These are phyloP conservation scores for Arachis hypogaea DNA, from an alignment of 306 rosid genomes.

Conservation along the genomic window DNA sequence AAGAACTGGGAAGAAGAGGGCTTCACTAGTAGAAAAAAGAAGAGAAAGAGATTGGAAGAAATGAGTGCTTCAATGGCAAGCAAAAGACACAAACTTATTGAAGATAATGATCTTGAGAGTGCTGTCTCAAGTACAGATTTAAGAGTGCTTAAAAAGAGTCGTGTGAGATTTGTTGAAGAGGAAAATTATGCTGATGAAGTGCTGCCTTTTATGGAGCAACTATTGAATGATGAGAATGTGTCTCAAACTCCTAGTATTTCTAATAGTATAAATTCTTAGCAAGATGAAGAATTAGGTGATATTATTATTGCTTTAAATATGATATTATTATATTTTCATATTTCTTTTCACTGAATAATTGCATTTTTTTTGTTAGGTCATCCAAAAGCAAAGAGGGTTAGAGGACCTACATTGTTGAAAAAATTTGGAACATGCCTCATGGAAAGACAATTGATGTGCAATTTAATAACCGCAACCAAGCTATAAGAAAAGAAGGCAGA, in stretches of 20 bases:
- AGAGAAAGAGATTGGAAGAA: not conserved
- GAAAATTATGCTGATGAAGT: not conserved
- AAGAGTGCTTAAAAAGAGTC: not conserved
- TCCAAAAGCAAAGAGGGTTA: not conserved
- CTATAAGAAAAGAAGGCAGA: constrained; percentile 8
- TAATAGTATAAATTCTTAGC: not conserved
- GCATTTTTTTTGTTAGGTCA: not conserved
- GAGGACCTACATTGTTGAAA: not conserved
- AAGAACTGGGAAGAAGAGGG: not conserved
- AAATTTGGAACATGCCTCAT: not conserved
- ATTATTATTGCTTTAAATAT: not conserved
- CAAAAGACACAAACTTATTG: not conserved
- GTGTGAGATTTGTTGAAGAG: not conserved
- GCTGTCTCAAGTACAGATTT: too few relatives aligned
- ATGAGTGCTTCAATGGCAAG: not conserved
- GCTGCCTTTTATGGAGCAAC: not conserved
- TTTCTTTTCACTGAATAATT: not conserved
- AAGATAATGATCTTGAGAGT: not conserved
- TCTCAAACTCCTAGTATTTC: not conserved
- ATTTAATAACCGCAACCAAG: not conserved
- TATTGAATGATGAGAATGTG: not conserved
- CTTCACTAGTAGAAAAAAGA: not conserved
- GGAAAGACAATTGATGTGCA: constrained; percentile 3
- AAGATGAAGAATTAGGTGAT: not conserved
- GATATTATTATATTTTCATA: too few relatives aligned